Base-by-base conservation (phyloP, 192 early-diverging fungal species). In the Funneliformis geosporum region DNA sequence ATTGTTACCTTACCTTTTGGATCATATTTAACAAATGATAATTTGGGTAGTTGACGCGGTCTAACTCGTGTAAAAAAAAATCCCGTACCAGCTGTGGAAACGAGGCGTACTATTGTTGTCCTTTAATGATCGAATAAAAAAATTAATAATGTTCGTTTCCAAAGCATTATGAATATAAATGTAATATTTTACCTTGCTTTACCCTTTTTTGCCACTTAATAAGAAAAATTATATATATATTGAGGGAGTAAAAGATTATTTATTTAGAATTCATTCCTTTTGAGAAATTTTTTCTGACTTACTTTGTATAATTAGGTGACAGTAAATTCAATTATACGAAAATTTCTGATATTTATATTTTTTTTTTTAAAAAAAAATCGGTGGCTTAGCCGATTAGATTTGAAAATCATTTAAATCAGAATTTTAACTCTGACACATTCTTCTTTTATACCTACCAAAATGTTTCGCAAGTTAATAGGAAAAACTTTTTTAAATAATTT, bases 21-120 rank as follows among this genome's bases (percentile, higher is more conserved):
- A 85, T 99, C 97, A 80, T 92, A 94, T 89, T 99, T 99, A 92
- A 95, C 95, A 81, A 96, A 89, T 43, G 91, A 89, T 68, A 99
- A 86, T 80, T 96, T 96, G 73, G 93, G 90, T 39, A 92, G 87
- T 39, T 93, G 87, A 71, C 93, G 87, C 79, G 95, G 91, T 55
- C 95, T 87, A 70, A 91, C 86, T 71, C 91, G 95, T 8, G 93
- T 94, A 82, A 95, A 95, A 83, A 94, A 97, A 86, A 90, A 98
- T 71, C 97, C 97, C 7, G 97, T 97, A 55, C 95, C 94, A 43
- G 96, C 97, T 12, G 91, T 87, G 68, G 92, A 94, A 78, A 97
- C 86, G 76, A 99, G 88, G 69, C 93, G 91, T 28, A 97, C 93
- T 75, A 99, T 86, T 70, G 96, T 89, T 38, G 91, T 94, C 83